Conservation (phyloP, 1,139 yeast genomes). For the Zygoascus sp. region DNA sequence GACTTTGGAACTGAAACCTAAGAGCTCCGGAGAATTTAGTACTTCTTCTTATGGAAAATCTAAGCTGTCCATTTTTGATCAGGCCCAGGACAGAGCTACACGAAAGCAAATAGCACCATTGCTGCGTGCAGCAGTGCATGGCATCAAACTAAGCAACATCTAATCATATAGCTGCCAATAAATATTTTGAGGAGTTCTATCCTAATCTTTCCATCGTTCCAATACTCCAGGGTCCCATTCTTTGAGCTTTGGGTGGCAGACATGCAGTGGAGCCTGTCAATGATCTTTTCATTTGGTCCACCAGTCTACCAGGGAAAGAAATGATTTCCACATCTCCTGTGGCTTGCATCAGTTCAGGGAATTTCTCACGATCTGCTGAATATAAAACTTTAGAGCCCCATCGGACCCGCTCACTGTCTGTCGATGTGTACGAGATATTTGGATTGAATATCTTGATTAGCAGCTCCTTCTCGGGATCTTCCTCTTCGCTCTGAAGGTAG, state of each 20-base stretch:
- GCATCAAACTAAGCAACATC: constrained; percentile 18
- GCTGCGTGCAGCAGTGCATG: constrained; percentile 27
- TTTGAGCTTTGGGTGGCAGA: constrained; percentile 37
- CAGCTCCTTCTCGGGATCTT: constrained; percentile 20
- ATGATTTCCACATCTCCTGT: constrained; percentile 42
- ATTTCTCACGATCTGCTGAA: constrained; percentile 25
- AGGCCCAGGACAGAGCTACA: constrained; percentile 56
- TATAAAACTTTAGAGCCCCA: constrained; percentile 44
- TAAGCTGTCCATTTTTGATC: constrained; percentile 41
- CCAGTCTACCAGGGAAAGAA: constrained; percentile 33
- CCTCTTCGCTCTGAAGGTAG: constrained; percentile 22
- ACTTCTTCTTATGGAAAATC: neutral
- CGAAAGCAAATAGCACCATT: constrained; percentile 84
- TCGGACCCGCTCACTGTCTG: constrained; percentile 23
- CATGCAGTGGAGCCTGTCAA: constrained; percentile 31
- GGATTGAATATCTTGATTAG: constrained; percentile 57
- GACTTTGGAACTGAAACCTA: constrained; percentile 34
- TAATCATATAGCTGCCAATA: constrained; percentile 4
- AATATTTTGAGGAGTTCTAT: neutral
- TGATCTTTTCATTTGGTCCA: constrained; percentile 30
- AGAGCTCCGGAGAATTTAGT: neutral
- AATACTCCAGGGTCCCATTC: constrained; percentile 34
- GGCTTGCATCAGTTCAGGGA: constrained; percentile 27
- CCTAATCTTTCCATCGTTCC: constrained; percentile 27
- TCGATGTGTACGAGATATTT: constrained; percentile 40